phyloP scores from a whole-genome alignment of 1,284 basidiomycete genomes.

The Kwoniella shivajii region DNA sequence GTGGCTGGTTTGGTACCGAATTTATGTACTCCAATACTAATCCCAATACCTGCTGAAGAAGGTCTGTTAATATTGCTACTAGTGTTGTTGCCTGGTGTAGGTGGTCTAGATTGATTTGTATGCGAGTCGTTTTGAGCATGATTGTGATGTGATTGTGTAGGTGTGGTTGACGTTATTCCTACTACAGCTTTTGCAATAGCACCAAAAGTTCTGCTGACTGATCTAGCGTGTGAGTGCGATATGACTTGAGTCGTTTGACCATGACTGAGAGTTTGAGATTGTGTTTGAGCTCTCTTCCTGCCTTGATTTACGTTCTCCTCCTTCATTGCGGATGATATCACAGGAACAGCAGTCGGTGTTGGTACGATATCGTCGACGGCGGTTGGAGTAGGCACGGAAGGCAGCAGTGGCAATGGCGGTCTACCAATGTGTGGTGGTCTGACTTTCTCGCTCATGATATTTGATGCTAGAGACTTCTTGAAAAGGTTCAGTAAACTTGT shows the following conservation, averaged over 20 bases:
- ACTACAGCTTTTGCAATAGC: constrained; percentile 12
- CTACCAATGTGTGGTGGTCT: constrained; percentile 23
- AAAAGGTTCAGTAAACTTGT: constrained; percentile 27
- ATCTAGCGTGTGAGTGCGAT: constrained; percentile 4
- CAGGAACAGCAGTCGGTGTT: not conserved
- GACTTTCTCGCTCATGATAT: constrained; percentile 26
- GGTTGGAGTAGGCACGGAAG: too few relatives aligned
- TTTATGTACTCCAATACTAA: constrained; percentile 11
- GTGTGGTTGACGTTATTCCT: not conserved
- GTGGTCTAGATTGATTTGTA: not conserved
- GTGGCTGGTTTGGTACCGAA: constrained; percentile 18
- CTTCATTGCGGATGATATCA: not conserved
- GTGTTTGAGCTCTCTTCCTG: not conserved
- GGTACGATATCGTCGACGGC: too few relatives aligned
- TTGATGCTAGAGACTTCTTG: constrained; percentile 26
- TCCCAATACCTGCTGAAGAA: not conserved
- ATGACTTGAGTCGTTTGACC: not conserved
- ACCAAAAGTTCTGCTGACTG: constrained; percentile 11
- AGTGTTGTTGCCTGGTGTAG: not conserved
- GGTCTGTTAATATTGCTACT: not conserved
- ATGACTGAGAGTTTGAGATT: constrained; percentile 1
- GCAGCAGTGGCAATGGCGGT: constrained; percentile 19
- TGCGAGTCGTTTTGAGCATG: too few relatives aligned
- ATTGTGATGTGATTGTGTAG: not conserved
- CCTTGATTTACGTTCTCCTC: not conserved